Conservation (phyloP, 164 flowering plant species). For the Berberis thunbergii region DNA sequence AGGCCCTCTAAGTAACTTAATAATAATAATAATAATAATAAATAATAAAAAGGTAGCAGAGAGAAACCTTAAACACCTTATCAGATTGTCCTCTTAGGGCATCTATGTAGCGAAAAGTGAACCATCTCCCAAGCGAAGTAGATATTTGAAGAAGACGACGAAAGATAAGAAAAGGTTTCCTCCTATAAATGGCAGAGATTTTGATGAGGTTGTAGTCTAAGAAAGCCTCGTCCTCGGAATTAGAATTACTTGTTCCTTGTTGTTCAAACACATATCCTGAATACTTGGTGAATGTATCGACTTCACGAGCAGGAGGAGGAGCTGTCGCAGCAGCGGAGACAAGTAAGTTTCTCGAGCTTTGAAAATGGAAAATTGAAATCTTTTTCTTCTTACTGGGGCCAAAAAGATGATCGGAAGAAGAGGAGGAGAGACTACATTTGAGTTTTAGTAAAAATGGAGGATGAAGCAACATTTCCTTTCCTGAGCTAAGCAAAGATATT, state of each 20-base stretch:
- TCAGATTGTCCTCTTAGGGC: conserved; percentile 43
- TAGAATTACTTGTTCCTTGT: conserved; percentile 1
- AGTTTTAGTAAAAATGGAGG: no score
- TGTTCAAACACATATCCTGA: conserved; percentile 81
- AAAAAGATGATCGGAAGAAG: no score
- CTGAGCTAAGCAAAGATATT: no score
- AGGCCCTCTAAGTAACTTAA: not conserved
- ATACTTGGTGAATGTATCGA: conserved; percentile 63
- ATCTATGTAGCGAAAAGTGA: conserved; percentile 53
- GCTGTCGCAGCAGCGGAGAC: not conserved
- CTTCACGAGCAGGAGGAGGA: conserved; percentile 17
- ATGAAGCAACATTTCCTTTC: no score
- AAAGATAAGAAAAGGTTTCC: conserved; percentile 51
- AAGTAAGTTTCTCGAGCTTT: not conserved
- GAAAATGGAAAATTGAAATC: not conserved
- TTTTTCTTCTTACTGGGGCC: no score
- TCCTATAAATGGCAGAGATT: conserved; percentile 45
- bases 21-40: not conserved
- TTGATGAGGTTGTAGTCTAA: conserved; percentile 38
- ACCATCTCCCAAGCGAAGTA: conserved; percentile 65
- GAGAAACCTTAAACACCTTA: conserved; percentile 62
- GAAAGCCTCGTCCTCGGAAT: conserved; percentile 45
- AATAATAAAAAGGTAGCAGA: not conserved
- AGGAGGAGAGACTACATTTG: no score
- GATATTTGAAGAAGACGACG: conserved; percentile 67